Evolutionary conservation across 306 rosid species (phyloP).

Genomic region (Sicyos baderoa): DNA sequence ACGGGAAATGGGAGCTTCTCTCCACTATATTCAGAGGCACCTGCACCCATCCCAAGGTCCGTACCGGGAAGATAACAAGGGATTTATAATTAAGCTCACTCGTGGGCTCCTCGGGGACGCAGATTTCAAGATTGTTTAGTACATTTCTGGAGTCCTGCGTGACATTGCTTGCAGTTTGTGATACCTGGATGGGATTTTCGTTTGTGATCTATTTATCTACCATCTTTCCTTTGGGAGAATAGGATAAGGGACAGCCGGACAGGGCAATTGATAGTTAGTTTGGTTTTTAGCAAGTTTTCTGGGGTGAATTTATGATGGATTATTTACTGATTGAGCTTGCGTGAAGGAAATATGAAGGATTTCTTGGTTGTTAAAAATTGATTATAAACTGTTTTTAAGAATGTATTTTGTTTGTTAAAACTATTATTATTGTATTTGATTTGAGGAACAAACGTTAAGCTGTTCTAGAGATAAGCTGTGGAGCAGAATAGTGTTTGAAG

Average conservation of each 20-base stretch:
- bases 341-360: neutral
- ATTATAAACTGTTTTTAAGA: neutral
- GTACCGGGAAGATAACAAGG: no score
- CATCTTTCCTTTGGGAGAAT: neutral
- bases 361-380: neutral
- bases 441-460: neutral
- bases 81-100: no score
- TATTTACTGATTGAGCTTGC: neutral
- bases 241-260: constrained; percentile 6
- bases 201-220: neutral
- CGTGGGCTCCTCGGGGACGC: no score
- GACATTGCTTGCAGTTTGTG: neutral
- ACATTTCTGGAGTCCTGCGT: neutral
- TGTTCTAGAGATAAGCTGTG: neutral
- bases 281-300: neutral
- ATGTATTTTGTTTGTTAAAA: neutral
- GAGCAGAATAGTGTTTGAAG: neutral
- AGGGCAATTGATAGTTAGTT: neutral
- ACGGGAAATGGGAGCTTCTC: no score
- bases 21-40: no score
- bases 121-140: neutral
- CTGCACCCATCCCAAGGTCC: no score
- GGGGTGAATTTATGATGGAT: neutral
- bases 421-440: neutral
- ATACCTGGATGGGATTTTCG: constrained; percentile 1